Conservation (phyloP, 306 rosid species). For the Glycyrrhiza uralensis region DNA sequence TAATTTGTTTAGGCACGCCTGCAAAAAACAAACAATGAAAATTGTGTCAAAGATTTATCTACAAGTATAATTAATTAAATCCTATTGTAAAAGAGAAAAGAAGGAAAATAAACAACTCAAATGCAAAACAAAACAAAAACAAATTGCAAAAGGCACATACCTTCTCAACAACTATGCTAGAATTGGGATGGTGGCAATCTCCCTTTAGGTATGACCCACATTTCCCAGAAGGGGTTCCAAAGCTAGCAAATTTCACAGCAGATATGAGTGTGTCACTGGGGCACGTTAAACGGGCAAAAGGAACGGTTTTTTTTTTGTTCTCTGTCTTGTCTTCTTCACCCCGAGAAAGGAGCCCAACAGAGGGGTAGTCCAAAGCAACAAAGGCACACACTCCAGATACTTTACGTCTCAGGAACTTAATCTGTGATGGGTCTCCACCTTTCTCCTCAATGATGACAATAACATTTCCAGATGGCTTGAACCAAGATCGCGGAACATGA, state of each 20-base stretch:
- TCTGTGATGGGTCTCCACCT: conserved; percentile 79
- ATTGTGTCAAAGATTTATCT: background rate
- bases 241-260: conserved; percentile 72
- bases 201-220: conserved; percentile 73
- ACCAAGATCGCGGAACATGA: conserved; percentile 96
- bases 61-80: background rate
- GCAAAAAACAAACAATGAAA: conserved; percentile 37
- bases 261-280: conserved; percentile 46
- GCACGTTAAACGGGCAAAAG: conserved; percentile 54
- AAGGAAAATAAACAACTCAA: background rate
- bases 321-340: conserved; percentile 32
- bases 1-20: conserved; percentile 65
- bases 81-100: background rate
- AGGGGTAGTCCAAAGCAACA: conserved; percentile 66
- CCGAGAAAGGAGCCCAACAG: conserved; percentile 43
- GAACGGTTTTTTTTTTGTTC: conserved; percentile 20
- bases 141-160: conserved; percentile 30
- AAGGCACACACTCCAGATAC: conserved; percentile 50
- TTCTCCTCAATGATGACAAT: conserved; percentile 86
- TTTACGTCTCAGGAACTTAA: conserved; percentile 54
- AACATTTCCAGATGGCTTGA: conserved; percentile 81
- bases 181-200: conserved; percentile 73
- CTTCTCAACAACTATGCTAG: conserved; percentile 63
- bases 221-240: conserved; percentile 71
- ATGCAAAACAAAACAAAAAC: background rate